Conservation (phyloP, 371 early-diverging fungal genomes). For the Nematocida sp. region DNA sequence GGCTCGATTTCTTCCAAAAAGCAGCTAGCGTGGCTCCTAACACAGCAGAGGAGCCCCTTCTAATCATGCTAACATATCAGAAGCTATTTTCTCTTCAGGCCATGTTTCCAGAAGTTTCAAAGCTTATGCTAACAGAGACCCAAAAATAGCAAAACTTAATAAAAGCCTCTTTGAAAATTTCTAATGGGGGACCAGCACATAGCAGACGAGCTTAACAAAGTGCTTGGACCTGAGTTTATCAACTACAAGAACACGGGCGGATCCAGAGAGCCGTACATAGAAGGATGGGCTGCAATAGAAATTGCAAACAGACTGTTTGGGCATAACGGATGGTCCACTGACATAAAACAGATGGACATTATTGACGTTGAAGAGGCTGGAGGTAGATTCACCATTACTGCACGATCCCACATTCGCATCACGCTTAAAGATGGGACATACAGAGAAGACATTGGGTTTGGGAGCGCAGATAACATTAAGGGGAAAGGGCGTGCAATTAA, state of each 20-base stretch:
- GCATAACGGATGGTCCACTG: conserved; percentile 86
- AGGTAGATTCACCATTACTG: conserved; percentile 69
- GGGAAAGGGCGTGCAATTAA: conserved; percentile 75
- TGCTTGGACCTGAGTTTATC: conserved; percentile 70
- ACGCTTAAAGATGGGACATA: conserved; percentile 81
- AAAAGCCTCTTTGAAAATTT: background rate
- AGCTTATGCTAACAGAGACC: background rate
- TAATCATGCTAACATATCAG: conserved; percentile 22
- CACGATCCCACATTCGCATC: conserved; percentile 74
- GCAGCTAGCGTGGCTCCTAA: conserved; percentile 8
- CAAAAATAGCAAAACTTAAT: background rate
- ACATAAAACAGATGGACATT: conserved; percentile 69
- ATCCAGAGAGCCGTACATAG: conserved; percentile 73
- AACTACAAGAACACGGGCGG: conserved; percentile 59
- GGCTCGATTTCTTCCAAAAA: conserved; percentile 13
- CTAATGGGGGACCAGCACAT: background rate
- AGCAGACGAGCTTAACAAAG: conserved; percentile 53
- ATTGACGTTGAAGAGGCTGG: conserved; percentile 69
- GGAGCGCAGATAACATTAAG: conserved; percentile 73
- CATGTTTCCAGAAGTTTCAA: conserved; percentile 18
- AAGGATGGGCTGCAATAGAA: conserved; percentile 77
- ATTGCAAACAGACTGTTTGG: conserved; percentile 92
- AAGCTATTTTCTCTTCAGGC: conserved; percentile 27
- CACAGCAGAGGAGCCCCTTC: background rate
- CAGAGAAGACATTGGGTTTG: conserved; percentile 85